phyloP scores from a whole-genome alignment of 2,329 filamentous ascomycete genomes.

The Aspergillus brunneoviolaceus region DNA sequence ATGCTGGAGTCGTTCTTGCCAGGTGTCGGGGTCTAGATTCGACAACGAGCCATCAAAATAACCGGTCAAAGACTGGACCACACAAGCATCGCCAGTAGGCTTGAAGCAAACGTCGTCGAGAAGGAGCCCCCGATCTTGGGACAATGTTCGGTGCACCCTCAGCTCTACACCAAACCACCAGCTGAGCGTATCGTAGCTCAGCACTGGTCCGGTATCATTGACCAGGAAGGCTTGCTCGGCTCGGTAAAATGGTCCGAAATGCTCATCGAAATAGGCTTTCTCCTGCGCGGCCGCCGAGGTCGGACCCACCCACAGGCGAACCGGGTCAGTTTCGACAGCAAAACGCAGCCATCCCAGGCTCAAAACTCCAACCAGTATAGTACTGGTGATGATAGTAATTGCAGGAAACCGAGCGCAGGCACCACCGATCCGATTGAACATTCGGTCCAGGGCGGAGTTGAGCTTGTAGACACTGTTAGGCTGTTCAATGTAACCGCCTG shows the following conservation, averaged over 20 bases:
- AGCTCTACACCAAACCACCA: slow-evolving; percentile 96
- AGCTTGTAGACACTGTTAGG: slow-evolving; percentile 77
- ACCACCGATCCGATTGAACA: slow-evolving; percentile 79
- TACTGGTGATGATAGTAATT: slow-evolving; percentile 73
- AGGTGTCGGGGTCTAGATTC: slow-evolving; percentile 63
- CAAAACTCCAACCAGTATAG: slow-evolving; percentile 74
- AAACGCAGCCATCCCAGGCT: slow-evolving; percentile 89
- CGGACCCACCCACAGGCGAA: slow-evolving; percentile 94
- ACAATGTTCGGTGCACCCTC: slow-evolving; percentile 70
- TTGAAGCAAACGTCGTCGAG: slow-evolving; percentile 92
- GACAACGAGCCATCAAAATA: slow-evolving; percentile 74
- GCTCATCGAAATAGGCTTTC: slow-evolving; percentile 88
- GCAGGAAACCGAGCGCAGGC: slow-evolving; percentile 78
- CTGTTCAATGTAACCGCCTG: slow-evolving; percentile 72
- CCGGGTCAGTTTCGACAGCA: slow-evolving; percentile 84
- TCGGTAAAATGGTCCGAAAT: slow-evolving; percentile 94
- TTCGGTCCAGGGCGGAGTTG: slow-evolving; percentile 76
- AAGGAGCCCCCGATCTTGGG: slow-evolving; percentile 64
- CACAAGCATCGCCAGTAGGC: slow-evolving; percentile 82
- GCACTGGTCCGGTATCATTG: slow-evolving; percentile 82
- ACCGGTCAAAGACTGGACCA: slow-evolving; percentile 86
- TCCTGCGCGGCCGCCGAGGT: slow-evolving; percentile 86
- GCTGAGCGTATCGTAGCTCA: slow-evolving; percentile 81
- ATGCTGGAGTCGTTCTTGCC: slow-evolving; percentile 68
- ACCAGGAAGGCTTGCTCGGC: slow-evolving; percentile 92